Evolutionary conservation across 139 green algal species (phyloP).

Genomic region (Chlorella sp.): DNA sequence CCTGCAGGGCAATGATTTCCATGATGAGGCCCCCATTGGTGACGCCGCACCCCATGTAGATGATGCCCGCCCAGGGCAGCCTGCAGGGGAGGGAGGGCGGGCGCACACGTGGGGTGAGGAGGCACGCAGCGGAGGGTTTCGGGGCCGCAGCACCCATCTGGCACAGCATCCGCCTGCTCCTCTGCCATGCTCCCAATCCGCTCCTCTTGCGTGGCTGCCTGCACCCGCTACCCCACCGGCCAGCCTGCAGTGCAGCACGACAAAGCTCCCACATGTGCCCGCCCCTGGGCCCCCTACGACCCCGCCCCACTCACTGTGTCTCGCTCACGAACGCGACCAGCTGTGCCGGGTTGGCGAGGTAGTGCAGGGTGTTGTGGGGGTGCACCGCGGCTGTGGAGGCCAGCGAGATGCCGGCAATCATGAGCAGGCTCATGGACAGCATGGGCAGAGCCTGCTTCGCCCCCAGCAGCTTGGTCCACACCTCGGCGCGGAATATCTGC

Average conservation of each 20-base stretch:
- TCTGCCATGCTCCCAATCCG: too few relatives aligned
- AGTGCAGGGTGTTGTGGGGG: slow-evolving; percentile 20
- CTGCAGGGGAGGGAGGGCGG: neutral
- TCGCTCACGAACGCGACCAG: neutral
- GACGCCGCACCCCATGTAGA: slow-evolving; percentile 67
- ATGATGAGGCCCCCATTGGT: slow-evolving; percentile 68
- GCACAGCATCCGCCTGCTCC: neutral
- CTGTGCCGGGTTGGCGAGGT: slow-evolving; percentile 19
- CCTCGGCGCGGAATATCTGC: slow-evolving; percentile 50
- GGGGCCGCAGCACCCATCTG: neutral
- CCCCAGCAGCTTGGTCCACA: slow-evolving; percentile 41
- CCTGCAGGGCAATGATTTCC: slow-evolving; percentile 32
- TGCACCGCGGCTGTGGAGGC: slow-evolving; percentile 9
- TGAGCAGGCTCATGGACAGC: slow-evolving; percentile 49
- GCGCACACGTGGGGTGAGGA: neutral
- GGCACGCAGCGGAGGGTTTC: neutral
- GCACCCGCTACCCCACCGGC: too few relatives aligned
- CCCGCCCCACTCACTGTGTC: neutral
- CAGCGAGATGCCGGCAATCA: slow-evolving; percentile 43
- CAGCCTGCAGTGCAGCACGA: too few relatives aligned
- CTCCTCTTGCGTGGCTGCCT: too few relatives aligned
- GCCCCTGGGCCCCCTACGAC: neutral
- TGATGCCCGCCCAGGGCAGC: slow-evolving; percentile 55
- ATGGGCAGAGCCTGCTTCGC: slow-evolving; percentile 43
- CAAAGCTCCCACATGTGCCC: too few relatives aligned